Percentiles rank a stretch among this genome's conserved stretches.
Evolutionary conservation across 352 stramenopile genomes (phyloP).

Genomic region (Achlya hypogyna): DNA sequence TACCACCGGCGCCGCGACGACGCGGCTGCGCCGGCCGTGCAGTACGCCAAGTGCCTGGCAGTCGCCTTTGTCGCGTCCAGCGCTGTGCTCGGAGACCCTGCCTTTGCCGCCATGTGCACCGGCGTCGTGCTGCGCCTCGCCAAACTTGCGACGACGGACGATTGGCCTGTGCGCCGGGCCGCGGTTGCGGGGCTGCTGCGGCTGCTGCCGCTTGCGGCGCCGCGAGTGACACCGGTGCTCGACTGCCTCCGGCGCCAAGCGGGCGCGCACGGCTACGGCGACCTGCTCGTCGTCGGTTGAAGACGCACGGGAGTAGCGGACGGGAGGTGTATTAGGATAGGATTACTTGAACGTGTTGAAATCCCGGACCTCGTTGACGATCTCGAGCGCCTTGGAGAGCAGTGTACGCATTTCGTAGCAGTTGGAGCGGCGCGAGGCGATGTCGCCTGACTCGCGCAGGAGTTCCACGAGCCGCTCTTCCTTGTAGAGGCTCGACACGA

Average conservation of each 20-base stretch:
- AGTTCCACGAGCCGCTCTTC: conserved; percentile 94
- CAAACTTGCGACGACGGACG: conserved; percentile 2
- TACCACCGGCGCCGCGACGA: conserved; percentile 18
- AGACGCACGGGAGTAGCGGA: neutral
- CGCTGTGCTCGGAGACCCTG: neutral
- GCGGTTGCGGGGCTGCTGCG: neutral
- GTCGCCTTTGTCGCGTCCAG: neutral
- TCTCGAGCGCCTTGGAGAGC: conserved; percentile 92
- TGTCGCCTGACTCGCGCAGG: conserved; percentile 93
- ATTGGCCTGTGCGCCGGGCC: conserved; percentile 1
- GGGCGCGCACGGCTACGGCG: neutral
- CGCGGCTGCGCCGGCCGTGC: neutral
- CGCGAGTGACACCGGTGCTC: neutral
- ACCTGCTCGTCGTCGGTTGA: neutral
- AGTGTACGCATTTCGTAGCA: conserved; percentile 96
- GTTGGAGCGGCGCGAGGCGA: conserved; percentile 89
- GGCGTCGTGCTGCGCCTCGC: conserved; percentile 7
- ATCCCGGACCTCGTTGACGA: conserved; percentile 97
- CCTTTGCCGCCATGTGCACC: neutral
- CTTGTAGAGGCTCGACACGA: conserved; percentile 95
- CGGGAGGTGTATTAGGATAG: neutral
- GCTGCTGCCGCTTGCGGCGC: neutral
- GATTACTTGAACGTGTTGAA: conserved; percentile 95
- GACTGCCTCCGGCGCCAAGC: neutral
- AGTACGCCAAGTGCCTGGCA: conserved; percentile 14